Base-by-base conservation (phyloP, 2,329 filamentous ascomycete genomes). In the Coniella lustricola region DNA sequence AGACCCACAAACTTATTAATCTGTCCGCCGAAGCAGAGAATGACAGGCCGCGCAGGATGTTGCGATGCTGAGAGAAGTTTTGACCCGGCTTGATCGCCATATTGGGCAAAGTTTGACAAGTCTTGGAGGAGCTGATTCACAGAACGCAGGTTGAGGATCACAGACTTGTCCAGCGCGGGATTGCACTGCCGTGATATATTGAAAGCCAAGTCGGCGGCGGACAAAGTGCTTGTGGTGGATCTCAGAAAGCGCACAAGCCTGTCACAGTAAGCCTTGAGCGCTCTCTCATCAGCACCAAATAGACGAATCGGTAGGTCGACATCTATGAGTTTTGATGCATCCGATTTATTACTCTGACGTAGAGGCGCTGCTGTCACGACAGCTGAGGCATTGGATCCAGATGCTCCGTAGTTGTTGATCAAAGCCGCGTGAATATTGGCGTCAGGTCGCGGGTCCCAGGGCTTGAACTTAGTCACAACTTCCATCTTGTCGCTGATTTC, bases 361-460 rank as follows among this genome's bases (percentile, higher is more conserved):
- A 17, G 17, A 9, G 38, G 49, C 3, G 33, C 32, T 20, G 45
- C 46, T 4, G 22, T 51, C 3, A 66, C 44, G 1, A 65, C 25
- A 50, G 61, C 48, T 4, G 56, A 53, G 0, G 59, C 54, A 32
- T 64, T 66, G 13, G 54, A 61, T 0, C 62, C 66, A 3, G 55
- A 58, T 0, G 67, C 67, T 2, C 67, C 67, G 45, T 68, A 68
- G 49, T 64, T 68, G 47, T 68, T 68, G 46, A 67, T 56, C 2
- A 61, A 49, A 0, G 60, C 57, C 0, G 42, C 52, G 7, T 45
- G 50, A 64, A 34, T 36, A 2, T 39, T 17, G 0, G 10, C 44
- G 0, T 49, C 17, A n/a, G n/a, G n/a, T n/a, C n/a, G n/a, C n/a
- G n/a, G n/a, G n/a, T n/a, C n/a, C 64, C 62, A 66, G 0, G 59